These are phyloP conservation scores for Globisporangium cystogenes DNA, from an alignment of 352 stramenopile genomes.

Conservation along the genomic window DNA sequence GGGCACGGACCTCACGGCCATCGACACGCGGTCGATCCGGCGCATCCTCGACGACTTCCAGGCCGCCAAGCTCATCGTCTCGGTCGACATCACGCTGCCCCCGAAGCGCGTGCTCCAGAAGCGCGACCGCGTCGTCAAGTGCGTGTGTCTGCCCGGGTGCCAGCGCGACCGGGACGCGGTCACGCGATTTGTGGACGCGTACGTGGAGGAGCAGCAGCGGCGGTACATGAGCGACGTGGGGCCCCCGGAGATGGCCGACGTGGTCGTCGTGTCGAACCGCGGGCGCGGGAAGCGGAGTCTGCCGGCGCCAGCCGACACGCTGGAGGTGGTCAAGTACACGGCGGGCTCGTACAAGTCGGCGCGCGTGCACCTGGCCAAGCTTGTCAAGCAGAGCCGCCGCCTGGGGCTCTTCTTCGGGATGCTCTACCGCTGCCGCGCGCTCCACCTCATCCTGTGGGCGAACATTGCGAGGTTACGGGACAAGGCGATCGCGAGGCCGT, in stretches of 20 bases:
- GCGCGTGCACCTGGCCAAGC: conserved; percentile 43
- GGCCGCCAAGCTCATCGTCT: conserved; percentile 33
- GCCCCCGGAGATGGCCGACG: conserved; percentile 43
- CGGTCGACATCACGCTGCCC: conserved; percentile 62
- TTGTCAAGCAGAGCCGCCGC: conserved; percentile 65
- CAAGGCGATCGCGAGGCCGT: conserved; percentile 1
- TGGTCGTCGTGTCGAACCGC: conserved; percentile 54
- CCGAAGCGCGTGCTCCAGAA: conserved; percentile 68
- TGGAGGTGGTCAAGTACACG: conserved; percentile 63
- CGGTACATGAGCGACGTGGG: conserved; percentile 52
- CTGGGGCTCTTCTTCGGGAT: conserved; percentile 73
- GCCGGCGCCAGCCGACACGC: conserved; percentile 22
- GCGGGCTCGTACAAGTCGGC: conserved; percentile 59
- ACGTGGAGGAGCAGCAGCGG: conserved; percentile 58
- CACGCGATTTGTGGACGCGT: conserved; percentile 48
- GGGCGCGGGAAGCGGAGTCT: conserved; percentile 13
- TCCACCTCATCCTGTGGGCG: conserved; percentile 68
- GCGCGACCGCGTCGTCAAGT: conserved; percentile 53
- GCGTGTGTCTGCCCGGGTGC: conserved; percentile 49
- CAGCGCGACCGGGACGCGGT: conserved; percentile 46
- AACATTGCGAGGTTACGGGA: conserved; percentile 22
- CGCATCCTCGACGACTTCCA: conserved; percentile 65
- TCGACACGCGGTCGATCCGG: conserved; percentile 65
- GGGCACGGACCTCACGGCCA: conserved; percentile 23
- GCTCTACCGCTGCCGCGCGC: conserved; percentile 54